Percentiles rank a stretch among this genome's conserved stretches.
Evolutionary conservation across 495 filamentous ascomycete species (phyloP).

Genomic region (Darksidea phi): DNA sequence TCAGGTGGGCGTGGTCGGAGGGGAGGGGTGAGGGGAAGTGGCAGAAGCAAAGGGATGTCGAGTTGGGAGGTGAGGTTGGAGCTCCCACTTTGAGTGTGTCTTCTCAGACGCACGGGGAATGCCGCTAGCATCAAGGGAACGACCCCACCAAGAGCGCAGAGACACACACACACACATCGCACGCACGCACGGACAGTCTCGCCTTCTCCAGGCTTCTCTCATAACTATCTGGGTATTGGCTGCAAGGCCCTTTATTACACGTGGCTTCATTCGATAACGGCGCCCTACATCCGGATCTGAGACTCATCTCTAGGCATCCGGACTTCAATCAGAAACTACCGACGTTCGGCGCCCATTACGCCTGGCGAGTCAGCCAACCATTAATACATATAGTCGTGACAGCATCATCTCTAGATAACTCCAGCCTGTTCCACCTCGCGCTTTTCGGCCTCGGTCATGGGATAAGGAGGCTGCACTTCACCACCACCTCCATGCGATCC

Average conservation of each 20-base stretch:
- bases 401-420: conserved; percentile 19
- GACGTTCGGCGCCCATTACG: conserved; percentile 1
- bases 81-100: conserved; percentile 28
- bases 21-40: background rate
- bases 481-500: conserved; percentile 21
- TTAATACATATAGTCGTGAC: conserved; percentile 21
- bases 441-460: conserved; percentile 30
- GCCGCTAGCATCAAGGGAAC: background rate
- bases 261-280: background rate
- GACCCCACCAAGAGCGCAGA: background rate
- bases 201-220: background rate
- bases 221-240: no score
- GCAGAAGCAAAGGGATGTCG: background rate
- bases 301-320: background rate
- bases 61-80: conserved; percentile 11
- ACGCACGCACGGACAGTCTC: background rate
- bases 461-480: conserved; percentile 27
- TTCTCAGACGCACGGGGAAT: conserved; percentile 22
- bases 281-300: background rate
- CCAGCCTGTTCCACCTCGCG: conserved; percentile 23
- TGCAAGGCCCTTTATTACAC: no score
- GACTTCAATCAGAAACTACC: background rate
- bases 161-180: no score
- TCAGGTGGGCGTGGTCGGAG: background rate
- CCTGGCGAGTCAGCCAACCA: background rate